Evolutionary conservation across 202 grass and related monocot species (phyloP).

Genomic region (Saccharum hybrid): DNA sequence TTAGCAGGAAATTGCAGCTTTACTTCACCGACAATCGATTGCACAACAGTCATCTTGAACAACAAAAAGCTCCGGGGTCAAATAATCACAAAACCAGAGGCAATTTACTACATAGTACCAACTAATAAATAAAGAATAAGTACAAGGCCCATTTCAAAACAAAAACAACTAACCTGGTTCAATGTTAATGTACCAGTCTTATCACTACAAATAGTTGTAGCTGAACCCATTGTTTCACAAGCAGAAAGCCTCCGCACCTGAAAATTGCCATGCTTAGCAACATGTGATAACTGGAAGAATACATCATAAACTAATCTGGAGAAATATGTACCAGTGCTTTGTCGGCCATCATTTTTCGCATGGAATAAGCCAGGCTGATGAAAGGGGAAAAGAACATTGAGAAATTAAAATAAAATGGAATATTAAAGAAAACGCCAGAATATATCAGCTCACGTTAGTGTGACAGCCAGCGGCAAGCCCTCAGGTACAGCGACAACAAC

Average conservation of each 20-base stretch:
- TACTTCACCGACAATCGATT: conserved; percentile 65
- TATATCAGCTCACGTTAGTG: conserved; percentile 74
- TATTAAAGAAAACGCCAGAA: conserved; percentile 5
- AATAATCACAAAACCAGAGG: conserved; percentile 35
- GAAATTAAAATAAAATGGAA: conserved; percentile 40
- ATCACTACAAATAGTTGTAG: conserved; percentile 97
- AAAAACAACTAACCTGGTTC: conserved; percentile 71
- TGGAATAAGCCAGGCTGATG: conserved; percentile 84
- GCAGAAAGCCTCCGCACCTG: conserved; percentile 89
- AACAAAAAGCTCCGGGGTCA: conserved; percentile 37
- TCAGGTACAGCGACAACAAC: conserved; percentile 89
- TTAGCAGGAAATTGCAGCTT: conserved; percentile 57
- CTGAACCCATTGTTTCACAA: conserved; percentile 98
- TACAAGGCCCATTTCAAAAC: conserved; percentile 4
- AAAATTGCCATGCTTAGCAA: conserved; percentile 33
- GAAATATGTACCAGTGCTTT: conserved; percentile 76
- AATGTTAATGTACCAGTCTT: conserved; percentile 93
- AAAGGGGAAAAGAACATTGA: conserved; percentile 33
- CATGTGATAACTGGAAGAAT: conserved; percentile 41
- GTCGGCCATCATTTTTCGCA: conserved; percentile 90
- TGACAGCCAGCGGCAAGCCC: conserved; percentile 83
- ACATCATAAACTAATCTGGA: conserved; percentile 28
- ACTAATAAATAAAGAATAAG: conserved; percentile 28
- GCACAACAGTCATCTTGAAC: conserved; percentile 87
- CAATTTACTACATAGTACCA: background rate